phyloP scores from a whole-genome alignment of 176 grass and related monocot species.

The Elymus sibiricus region DNA sequence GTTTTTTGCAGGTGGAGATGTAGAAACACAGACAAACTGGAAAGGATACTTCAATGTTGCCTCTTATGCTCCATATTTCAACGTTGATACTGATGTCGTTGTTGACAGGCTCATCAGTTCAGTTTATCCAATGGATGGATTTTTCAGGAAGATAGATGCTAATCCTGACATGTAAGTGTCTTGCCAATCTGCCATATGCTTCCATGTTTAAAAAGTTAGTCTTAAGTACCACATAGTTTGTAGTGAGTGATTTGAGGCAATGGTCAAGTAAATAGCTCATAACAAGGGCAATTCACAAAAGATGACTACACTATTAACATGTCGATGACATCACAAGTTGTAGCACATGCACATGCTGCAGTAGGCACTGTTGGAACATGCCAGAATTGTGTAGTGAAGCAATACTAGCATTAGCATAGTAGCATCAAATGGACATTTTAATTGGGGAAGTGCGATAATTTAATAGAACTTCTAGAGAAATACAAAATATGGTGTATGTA shows the following conservation, averaged over 20 bases:
- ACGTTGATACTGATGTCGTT: constrained; percentile 92
- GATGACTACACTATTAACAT: neutral
- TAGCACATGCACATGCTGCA: neutral
- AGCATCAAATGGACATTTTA: neutral
- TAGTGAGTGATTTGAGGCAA: neutral
- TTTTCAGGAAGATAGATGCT: constrained; percentile 81
- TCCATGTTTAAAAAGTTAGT: neutral
- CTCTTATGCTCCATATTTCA: constrained; percentile 92
- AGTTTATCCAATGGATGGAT: constrained; percentile 77
- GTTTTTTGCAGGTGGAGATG: constrained; percentile 57
- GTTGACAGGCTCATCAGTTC: constrained; percentile 78
- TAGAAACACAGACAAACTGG: constrained; percentile 68
- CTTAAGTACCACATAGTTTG: neutral
- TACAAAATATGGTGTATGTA: neutral
- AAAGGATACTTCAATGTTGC: constrained; percentile 88
- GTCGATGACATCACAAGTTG: neutral
- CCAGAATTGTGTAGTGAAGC: neutral
- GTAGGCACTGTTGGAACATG: neutral
- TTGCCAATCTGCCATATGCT: constrained; percentile 1
- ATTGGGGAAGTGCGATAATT: neutral
- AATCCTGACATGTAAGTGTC: constrained; percentile 94
- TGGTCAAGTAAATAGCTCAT: neutral
- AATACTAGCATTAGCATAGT: constrained; percentile 11
- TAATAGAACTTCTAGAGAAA: neutral
- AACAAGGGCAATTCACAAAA: neutral